A percentile compares a stretch with the other conserved stretches of the same genome.
phyloP scores from a whole-genome alignment of 2,329 filamentous ascomycete genomes.

The Cryphonectria naterciae region DNA sequence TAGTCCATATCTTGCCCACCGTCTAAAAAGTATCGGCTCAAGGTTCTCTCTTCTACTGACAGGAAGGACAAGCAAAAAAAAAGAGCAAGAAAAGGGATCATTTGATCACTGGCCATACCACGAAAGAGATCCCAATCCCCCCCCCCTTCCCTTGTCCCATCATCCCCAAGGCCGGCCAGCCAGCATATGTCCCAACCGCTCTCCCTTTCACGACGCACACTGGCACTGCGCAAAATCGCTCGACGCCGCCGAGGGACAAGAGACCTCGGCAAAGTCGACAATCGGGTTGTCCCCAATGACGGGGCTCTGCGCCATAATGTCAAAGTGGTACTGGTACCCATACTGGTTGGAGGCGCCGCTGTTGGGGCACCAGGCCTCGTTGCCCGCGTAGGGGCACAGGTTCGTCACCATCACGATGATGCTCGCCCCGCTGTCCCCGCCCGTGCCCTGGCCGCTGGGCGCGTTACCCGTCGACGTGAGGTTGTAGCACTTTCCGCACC shows the following conservation, averaged over 20 bases:
- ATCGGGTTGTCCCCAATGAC: conserved; percentile 20
- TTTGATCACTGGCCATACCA: no score
- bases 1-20: no score
- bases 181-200: not conserved
- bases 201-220: not conserved
- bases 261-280: conserved; percentile 19
- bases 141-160: not conserved
- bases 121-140: no score
- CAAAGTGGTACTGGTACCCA: conserved; percentile 22
- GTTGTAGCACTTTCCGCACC: conserved; percentile 37
- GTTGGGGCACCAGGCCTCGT: conserved; percentile 41
- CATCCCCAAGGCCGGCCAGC: not conserved
- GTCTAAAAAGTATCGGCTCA: no score
- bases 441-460: conserved; percentile 15
- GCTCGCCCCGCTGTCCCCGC: conserved; percentile 30
- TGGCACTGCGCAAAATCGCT: conserved; percentile 21
- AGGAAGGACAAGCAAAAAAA: no score
- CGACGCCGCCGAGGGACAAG: conserved; percentile 9
- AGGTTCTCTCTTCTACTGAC: no score
- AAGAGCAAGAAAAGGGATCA: no score
- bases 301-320: conserved; percentile 23
- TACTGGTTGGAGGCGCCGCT: conserved; percentile 23
- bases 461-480: conserved; percentile 36
- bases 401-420: conserved; percentile 42
- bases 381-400: conserved; percentile 41